Percentiles rank a stretch among this genome's conserved stretches.
phyloP scores from a whole-genome alignment of 1,139 yeast species.

The Groenewaldozyma auringiensis region DNA sequence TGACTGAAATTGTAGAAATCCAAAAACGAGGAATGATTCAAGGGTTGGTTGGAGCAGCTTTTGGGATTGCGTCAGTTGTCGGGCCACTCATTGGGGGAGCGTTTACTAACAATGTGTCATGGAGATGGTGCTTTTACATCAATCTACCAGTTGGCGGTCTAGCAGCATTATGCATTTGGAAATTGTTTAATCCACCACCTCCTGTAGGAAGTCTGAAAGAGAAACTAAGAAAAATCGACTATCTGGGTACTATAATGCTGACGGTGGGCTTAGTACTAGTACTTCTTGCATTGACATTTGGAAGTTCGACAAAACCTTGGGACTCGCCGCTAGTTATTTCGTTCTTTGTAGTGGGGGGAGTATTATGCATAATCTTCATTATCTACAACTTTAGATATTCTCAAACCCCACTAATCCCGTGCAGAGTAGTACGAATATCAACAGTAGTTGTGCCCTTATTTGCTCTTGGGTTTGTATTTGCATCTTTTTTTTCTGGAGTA shows the following conservation, averaged over 20 bases:
- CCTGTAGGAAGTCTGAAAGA: slow-evolving; percentile 35
- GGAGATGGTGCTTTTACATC: slow-evolving; percentile 76
- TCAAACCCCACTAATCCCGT: slow-evolving; percentile 40
- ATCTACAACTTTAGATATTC: slow-evolving; percentile 44
- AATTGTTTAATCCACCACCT: slow-evolving; percentile 49
- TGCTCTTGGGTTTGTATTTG: slow-evolving; percentile 36
- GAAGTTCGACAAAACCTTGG: slow-evolving; percentile 42
- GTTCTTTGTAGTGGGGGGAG: slow-evolving; percentile 47
- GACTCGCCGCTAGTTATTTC: slow-evolving; percentile 47
- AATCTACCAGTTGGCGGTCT: slow-evolving; percentile 61
- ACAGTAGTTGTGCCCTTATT: slow-evolving; percentile 35
- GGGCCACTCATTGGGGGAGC: slow-evolving; percentile 67
- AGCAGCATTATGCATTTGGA: slow-evolving; percentile 39
- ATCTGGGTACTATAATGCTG: slow-evolving; percentile 38
- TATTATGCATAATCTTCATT: slow-evolving; percentile 35
- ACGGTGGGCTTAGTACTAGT: slow-evolving; percentile 38
- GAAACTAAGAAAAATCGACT: slow-evolving; percentile 42
- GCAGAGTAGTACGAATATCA: slow-evolving; percentile 32
- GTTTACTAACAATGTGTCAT: slow-evolving; percentile 47
- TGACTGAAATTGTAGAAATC: slow-evolving; percentile 57
- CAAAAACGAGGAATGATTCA: slow-evolving; percentile 50
- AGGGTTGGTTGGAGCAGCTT: slow-evolving; percentile 45
- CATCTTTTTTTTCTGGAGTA: slow-evolving; percentile 37
- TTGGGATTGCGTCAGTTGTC: slow-evolving; percentile 49
- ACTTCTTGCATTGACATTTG: slow-evolving; percentile 45